Percentiles rank a stretch among this genome's conserved stretches.
These are phyloP conservation scores for Orobanche coerulescens DNA, from an alignment of 257 asterid species.

Conservation along the genomic window DNA sequence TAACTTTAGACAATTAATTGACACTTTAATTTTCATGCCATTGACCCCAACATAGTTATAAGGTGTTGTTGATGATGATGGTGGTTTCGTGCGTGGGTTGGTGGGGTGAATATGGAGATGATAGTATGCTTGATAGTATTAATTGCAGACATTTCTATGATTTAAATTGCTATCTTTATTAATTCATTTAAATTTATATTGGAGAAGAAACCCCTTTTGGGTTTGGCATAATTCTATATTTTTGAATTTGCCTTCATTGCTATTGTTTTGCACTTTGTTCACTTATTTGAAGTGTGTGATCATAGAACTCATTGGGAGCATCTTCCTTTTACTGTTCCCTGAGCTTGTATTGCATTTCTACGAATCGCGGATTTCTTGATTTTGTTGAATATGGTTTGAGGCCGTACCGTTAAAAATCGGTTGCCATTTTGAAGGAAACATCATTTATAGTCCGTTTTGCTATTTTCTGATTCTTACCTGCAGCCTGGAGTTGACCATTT, in stretches of 20 bases:
- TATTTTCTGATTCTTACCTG: conserved; percentile 16
- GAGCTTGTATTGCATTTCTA: background rate
- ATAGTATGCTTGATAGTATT: background rate
- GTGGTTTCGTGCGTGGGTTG: too few species aligned
- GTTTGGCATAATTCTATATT: background rate
- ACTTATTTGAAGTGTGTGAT: conserved; percentile 12
- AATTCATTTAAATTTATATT: conserved; percentile 2
- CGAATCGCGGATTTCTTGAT: conserved; percentile 7
- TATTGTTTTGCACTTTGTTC: background rate
- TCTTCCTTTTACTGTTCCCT: background rate
- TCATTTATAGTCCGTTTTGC: background rate
- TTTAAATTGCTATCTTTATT: background rate
- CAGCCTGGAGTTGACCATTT: conserved; percentile 29
- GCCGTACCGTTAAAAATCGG: background rate
- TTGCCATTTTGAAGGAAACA: background rate
- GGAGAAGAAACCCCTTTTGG: background rate
- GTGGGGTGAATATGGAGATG: too few species aligned
- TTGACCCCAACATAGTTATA: too few species aligned
- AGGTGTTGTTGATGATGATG: too few species aligned
- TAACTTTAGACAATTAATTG: too few species aligned
- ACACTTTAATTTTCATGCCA: too few species aligned
- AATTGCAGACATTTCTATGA: background rate
- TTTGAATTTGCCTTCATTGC: conserved; percentile 1
- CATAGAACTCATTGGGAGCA: conserved; percentile 17
- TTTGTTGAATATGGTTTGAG: conserved; percentile 12